Conservation (phyloP, 208 protist genomes). For the Leishmania turanica region DNA sequence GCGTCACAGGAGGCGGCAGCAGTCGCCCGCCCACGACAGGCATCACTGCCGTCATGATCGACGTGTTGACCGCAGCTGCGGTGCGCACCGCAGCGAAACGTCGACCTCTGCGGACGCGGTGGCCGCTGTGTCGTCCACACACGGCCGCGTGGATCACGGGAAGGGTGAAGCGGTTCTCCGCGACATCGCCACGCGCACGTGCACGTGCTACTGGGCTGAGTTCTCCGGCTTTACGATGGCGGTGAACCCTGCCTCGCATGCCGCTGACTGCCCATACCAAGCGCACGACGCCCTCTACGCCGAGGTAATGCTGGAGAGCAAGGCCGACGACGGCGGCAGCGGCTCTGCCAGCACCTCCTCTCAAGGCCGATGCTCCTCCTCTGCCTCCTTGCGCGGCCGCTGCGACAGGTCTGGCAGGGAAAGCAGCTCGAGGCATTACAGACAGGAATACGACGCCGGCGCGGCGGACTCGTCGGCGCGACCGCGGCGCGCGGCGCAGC, state of each 20-base stretch:
- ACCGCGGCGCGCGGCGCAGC: not conserved
- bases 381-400: not conserved
- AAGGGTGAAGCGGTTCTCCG: constrained; percentile 30
- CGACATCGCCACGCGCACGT: constrained; percentile 22
- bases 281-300: constrained; percentile 36
- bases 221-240: constrained; percentile 60
- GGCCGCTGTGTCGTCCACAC: constrained; percentile 3
- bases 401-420: not conserved
- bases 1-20: not conserved
- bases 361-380: not conserved
- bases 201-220: constrained; percentile 50
- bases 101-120: not conserved
- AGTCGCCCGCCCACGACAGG: not conserved
- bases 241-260: constrained; percentile 73
- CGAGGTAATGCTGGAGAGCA: constrained; percentile 8
- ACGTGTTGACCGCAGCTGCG: not conserved
- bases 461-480: not conserved
- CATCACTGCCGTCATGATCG: not conserved
- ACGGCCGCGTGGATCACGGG: not conserved
- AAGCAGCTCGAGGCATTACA: not conserved
- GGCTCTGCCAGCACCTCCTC: not conserved
- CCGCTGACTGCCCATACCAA: constrained; percentile 58
- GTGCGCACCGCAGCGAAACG: not conserved
- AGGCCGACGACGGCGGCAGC: not conserved
- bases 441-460: not conserved